Conservation (phyloP, 805 yeast species). For the Saturnispora diversa region DNA sequence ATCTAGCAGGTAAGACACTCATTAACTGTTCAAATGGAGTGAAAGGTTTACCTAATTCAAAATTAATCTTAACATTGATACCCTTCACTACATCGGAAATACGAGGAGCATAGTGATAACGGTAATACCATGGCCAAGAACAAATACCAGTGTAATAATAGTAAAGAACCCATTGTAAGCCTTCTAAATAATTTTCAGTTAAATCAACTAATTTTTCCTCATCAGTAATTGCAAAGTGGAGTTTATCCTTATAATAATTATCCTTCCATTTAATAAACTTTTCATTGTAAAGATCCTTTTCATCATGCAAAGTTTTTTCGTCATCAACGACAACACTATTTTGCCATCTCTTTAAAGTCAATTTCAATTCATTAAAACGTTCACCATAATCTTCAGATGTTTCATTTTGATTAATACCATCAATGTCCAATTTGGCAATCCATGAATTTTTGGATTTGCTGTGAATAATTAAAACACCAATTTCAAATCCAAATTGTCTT, state of each 20-base stretch:
- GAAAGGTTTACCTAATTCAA: constrained; percentile 71
- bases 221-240: constrained; percentile 58
- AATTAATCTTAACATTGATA: constrained; percentile 51
- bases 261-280: constrained; percentile 81
- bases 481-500: constrained; percentile 55
- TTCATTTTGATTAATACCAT: constrained; percentile 64
- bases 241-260: constrained; percentile 73
- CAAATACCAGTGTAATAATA: constrained; percentile 87
- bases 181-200: constrained; percentile 80
- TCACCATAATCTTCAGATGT: constrained; percentile 55
- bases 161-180: constrained; percentile 92
- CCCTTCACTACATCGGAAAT: constrained; percentile 80
- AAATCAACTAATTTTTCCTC: constrained; percentile 51
- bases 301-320: constrained; percentile 42
- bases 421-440: constrained; percentile 57
- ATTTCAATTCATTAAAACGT: constrained; percentile 44
- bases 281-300: constrained; percentile 57
- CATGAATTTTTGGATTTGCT: constrained; percentile 49
- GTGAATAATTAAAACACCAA: constrained; percentile 60
- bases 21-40: constrained; percentile 91
- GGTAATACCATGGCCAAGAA: constrained; percentile 94
- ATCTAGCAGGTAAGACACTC: constrained; percentile 96
- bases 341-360: constrained; percentile 55
- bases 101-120: constrained; percentile 88
- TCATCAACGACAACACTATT: constrained; percentile 56